Percentiles rank a stretch among this genome's conserved stretches.
Evolutionary conservation across 2,329 filamentous ascomycete genomes (phyloP).

Genomic region (Trichophyton schoenleinii): DNA sequence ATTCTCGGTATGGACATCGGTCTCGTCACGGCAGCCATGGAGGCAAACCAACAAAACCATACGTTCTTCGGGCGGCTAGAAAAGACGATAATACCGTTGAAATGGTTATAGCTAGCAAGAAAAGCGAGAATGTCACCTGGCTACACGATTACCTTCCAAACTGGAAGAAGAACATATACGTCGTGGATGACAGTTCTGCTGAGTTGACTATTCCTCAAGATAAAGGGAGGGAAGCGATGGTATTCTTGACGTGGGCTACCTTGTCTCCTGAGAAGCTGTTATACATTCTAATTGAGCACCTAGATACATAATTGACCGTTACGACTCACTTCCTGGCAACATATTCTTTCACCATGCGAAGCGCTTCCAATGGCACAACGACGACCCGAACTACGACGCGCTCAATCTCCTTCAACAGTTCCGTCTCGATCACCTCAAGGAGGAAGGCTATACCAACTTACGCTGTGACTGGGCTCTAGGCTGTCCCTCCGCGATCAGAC

Average conservation of each 20-base stretch:
- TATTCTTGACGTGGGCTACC: slow-evolving; percentile 41
- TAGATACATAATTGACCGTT: slow-evolving; percentile 49
- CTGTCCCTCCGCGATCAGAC: slow-evolving; percentile 47
- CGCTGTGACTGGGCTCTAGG: slow-evolving; percentile 48
- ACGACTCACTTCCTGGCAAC: slow-evolving; percentile 46
- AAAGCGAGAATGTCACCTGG: slow-evolving; percentile 30
- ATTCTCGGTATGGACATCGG: neutral
- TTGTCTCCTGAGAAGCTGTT: neutral
- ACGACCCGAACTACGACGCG: slow-evolving; percentile 39
- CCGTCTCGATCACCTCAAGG: slow-evolving; percentile 39
- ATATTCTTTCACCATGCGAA: slow-evolving; percentile 50
- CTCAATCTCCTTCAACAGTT: slow-evolving; percentile 40
- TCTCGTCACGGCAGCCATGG: neutral
- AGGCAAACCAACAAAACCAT: neutral
- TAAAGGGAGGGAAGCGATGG: slow-evolving; percentile 51
- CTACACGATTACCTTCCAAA: slow-evolving; percentile 27
- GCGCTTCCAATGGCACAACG: slow-evolving; percentile 47
- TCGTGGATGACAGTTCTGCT: slow-evolving; percentile 41
- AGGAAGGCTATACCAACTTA: slow-evolving; percentile 47
- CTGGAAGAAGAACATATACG: slow-evolving; percentile 44
- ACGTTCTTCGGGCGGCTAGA: too few relatives aligned
- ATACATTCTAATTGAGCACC: neutral
- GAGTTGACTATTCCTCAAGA: slow-evolving; percentile 44
- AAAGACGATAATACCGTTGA: slow-evolving; percentile 64
- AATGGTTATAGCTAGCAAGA: slow-evolving; percentile 31